Conservation (phyloP, 208 protist genomes). For the Leishmania major region DNA sequence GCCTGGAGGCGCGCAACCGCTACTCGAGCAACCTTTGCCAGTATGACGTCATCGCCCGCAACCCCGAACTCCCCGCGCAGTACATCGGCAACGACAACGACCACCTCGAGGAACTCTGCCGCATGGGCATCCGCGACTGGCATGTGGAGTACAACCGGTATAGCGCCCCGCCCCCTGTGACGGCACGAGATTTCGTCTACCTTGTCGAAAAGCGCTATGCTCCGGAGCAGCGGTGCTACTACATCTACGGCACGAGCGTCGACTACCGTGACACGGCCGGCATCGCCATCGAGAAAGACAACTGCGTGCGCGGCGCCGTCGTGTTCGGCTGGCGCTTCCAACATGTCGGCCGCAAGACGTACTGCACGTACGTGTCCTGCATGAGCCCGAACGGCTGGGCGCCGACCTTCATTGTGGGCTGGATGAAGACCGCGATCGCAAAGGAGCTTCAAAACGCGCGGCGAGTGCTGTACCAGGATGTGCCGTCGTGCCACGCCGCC, state of each 20-base stretch:
- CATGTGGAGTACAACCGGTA: slow-evolving; percentile 75
- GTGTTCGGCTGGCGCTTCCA: slow-evolving; percentile 77
- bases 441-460: slow-evolving; percentile 75
- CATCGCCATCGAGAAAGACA: slow-evolving; percentile 28
- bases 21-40: slow-evolving; percentile 66
- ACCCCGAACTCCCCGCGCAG: slow-evolving; percentile 42
- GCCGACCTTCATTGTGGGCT: slow-evolving; percentile 85
- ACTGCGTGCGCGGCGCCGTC: slow-evolving; percentile 46
- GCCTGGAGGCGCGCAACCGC: slow-evolving; percentile 47
- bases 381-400: slow-evolving; percentile 89
- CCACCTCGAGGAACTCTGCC: slow-evolving; percentile 45
- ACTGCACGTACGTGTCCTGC: slow-evolving; percentile 75
- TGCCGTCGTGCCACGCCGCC: background rate
- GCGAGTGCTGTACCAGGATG: slow-evolving; percentile 63
- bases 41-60: slow-evolving; percentile 64
- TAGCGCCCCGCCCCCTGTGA: slow-evolving; percentile 70
- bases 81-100: slow-evolving; percentile 49
- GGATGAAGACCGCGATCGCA: slow-evolving; percentile 81
- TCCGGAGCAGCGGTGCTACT: slow-evolving; percentile 60
- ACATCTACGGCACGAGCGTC: slow-evolving; percentile 83
- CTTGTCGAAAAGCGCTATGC: slow-evolving; percentile 78
- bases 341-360: slow-evolving; percentile 39
- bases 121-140: slow-evolving; percentile 52
- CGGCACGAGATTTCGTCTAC: slow-evolving; percentile 73
- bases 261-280: slow-evolving; percentile 41